Base-by-base conservation (phyloP, 441 rosid genomes). In the Cnidoscolus chayamansa region DNA sequence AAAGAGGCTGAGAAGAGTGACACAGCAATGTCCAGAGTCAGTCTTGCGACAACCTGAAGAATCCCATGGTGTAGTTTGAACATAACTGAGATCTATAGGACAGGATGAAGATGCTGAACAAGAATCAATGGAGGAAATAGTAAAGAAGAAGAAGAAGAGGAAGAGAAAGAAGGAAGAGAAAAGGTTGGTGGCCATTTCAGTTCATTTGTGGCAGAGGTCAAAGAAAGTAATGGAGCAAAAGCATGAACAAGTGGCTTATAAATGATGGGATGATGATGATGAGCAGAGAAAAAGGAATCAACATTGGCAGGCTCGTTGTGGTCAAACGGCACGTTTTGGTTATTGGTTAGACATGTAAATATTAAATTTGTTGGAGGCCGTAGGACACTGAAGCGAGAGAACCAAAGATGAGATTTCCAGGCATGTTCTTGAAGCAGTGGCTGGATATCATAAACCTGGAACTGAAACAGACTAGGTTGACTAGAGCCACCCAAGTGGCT, bases 1-100 rank as follows among this genome's bases (percentile, higher is more conserved):
- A n/a, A 83, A 70, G 37, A 89, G 79, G 80, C 88, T 83, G 16
- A 78, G 59, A 30, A 89, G 84, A 25, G 88, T 50, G 54, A 70
- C 70, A 78, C 94, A 89, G 63, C 90, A 89, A 40, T 25, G 78
- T n/a, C 32, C 72, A 30, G 49, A 62, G 11, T 65, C 20, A 4
- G 83, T 37, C 10, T 68, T 58, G 3, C 43, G 75, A 63, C 89
- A 86, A 13, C 49, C 17, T 4, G 89, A 81, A n/a, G 72, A 56
- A 78, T 89, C 71, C 93, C 93, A 89, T 19, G 83, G 89, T 76
- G 81, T 74, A 11, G 81, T 82, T 37, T 75, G 56, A 5, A 84
- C 80, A 20, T 82, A 84, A 78, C 68, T 79, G 56, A 83, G 77
- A 74, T 86, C 81, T 11, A 84, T 30, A 35, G 86, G 89, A 40